Evolutionary conservation across 1,139 yeast genomes (phyloP), one percentile per base, ranked within the genome.

Genomic region (Geotrichum phurueaensis): DNA sequence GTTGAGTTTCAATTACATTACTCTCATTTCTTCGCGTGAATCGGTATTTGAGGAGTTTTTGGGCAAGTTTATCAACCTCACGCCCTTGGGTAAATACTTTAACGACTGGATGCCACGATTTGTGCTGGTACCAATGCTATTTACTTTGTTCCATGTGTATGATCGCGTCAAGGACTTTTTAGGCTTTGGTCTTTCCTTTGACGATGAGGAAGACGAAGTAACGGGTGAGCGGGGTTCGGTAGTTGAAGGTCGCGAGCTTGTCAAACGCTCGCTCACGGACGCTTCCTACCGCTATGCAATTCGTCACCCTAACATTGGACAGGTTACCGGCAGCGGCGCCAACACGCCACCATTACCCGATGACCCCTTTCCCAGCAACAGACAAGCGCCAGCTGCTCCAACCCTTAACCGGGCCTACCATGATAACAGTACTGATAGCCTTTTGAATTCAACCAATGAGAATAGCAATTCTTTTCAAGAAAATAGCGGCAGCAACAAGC

Each of bases 81-180:
- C 92, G 3, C 87, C 91, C 3, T 77, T 89, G 48, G 92, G 94
- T 66, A 84, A 84, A 62, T 79, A 84, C 66, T 80, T 89, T 73
- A 88, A 88, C 70, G 84, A 84, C 68, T 80, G 90, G 81, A 75
- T 89, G 13, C 96, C 96, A 1, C 76, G 96, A 65, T 77, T 89
- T 49, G 79, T 89, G 20, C 67, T 89, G 20, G 74, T 89, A 15
- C 96, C 96, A 0, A 81, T 89, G 22, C 65, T 81, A 0, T 73
- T 88, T 61, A 83, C 92, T 0, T 67, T 80, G 18, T 87, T 89
- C 71, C 84, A 86, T 68, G 78, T 87, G n/a, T 88, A 86, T 71
- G 94, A 86, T 63, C 80, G 78, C 63, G 67, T 87, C 22, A 84
- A 83, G 73, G 78, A 77, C 64, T 79, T 69, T 62, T 67, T 78